These are phyloP conservation scores for Polyporus arcularius DNA, from an alignment of 768 basidiomycete species.

Conservation along the genomic window DNA sequence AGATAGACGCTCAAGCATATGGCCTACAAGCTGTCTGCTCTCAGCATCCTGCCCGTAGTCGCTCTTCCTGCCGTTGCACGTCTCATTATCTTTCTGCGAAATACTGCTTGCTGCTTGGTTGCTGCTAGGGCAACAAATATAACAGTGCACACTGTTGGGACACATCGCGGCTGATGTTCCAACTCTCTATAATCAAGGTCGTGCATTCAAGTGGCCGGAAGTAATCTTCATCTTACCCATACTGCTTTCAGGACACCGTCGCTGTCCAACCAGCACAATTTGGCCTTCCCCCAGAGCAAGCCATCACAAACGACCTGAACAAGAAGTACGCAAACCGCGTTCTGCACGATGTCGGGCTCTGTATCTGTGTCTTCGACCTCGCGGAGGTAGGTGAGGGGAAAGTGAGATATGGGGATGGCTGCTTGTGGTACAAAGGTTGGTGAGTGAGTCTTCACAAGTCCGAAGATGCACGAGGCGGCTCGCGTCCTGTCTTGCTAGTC, in stretches of 20 bases:
- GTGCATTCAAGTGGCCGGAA: not conserved
- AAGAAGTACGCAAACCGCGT: slow-evolving; percentile 95
- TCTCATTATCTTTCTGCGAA: no score
- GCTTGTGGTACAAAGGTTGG: slow-evolving; percentile 91
- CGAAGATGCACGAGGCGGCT: not conserved
- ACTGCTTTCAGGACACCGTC: slow-evolving; percentile 73
- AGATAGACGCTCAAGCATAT: slow-evolving; percentile 3
- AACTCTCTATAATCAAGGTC: slow-evolving; percentile 38
- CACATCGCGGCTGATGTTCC: slow-evolving; percentile 31
- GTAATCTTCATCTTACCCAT: not conserved
- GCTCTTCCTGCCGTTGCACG: no score
- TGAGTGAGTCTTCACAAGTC: slow-evolving; percentile 2
- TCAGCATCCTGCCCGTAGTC: no score
- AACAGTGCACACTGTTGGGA: no score
- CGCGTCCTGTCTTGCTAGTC: no score
- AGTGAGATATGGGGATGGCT: slow-evolving; percentile 92
- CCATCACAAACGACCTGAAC: slow-evolving; percentile 85
- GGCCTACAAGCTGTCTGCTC: not conserved
- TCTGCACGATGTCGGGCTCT: slow-evolving; percentile 88
- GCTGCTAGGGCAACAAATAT: no score
- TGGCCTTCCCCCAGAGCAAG: slow-evolving; percentile 71
- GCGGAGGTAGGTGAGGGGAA: slow-evolving; percentile 87
- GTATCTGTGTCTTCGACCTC: slow-evolving; percentile 88
- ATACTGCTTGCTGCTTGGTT: no score
- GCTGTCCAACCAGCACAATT: slow-evolving; percentile 89